Evolutionary conservation across 2,329 filamentous ascomycete species (phyloP).

Genomic region (Boeremia lycopersici): DNA sequence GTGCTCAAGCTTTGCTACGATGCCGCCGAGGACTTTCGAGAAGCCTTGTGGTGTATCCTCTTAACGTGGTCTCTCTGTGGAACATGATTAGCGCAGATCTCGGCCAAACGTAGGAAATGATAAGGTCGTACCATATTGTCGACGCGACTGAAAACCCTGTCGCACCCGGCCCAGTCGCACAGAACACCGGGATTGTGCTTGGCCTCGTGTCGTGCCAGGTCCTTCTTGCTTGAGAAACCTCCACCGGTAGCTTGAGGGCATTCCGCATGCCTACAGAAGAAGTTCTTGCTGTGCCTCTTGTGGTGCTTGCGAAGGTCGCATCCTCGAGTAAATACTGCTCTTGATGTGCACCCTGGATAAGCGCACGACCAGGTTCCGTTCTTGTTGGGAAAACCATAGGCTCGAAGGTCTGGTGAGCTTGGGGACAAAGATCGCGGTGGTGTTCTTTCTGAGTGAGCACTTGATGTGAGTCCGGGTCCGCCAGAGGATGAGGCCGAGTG

Average conservation of each 20-base stretch:
- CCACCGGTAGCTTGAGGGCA: constrained; percentile 63
- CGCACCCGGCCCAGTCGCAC: constrained; percentile 64
- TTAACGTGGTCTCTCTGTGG: constrained; percentile 49
- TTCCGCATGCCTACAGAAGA: constrained; percentile 64
- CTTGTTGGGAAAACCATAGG: constrained; percentile 52
- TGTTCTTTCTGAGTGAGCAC: constrained; percentile 35
- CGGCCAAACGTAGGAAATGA: not conserved
- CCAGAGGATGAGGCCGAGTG: constrained; percentile 44
- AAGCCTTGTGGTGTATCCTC: constrained; percentile 48
- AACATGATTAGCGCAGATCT: constrained; percentile 23
- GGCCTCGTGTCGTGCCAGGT: constrained; percentile 65
- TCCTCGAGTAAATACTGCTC: constrained; percentile 62
- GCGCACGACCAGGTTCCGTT: constrained; percentile 63
- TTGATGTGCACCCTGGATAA: constrained; percentile 64
- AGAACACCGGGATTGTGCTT: constrained; percentile 66
- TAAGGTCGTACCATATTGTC: constrained; percentile 62
- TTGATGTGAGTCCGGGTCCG: constrained; percentile 34
- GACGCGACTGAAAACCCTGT: constrained; percentile 63
- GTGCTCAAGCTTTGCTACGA: constrained; percentile 12
- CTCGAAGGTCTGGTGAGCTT: constrained; percentile 47
- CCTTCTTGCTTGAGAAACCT: constrained; percentile 68
- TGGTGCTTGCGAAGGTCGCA: constrained; percentile 68
- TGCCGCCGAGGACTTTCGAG: constrained; percentile 32
- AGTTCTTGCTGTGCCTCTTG: constrained; percentile 65
- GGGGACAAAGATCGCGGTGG: constrained; percentile 48